These are phyloP conservation scores for Diaporthe vexans DNA, from an alignment of 2,329 filamentous ascomycete species.

Conservation along the genomic window DNA sequence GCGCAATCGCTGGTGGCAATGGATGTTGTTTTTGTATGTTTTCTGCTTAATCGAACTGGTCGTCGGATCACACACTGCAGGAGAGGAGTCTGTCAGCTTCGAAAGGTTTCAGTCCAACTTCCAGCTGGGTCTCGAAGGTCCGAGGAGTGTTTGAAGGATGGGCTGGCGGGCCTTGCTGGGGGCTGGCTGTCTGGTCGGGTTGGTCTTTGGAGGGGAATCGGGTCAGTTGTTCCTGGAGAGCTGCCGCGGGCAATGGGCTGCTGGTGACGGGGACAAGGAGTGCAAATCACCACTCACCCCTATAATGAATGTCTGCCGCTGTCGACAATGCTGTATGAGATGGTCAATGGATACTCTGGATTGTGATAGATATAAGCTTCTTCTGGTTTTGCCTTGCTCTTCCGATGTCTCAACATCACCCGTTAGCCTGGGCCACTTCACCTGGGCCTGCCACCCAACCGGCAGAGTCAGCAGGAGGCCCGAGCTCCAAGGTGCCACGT, in stretches of 20 bases:
- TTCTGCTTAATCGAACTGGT: constrained; percentile 29
- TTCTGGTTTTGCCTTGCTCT: constrained; percentile 29
- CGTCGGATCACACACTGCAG: constrained; percentile 33
- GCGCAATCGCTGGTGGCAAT: constrained; percentile 27
- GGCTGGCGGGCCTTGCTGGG: constrained; percentile 11
- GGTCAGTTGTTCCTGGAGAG: neutral
- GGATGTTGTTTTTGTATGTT: constrained; percentile 24
- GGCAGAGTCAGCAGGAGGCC: constrained; percentile 26
- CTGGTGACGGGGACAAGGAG: constrained; percentile 3
- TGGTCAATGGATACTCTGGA: constrained; percentile 43
- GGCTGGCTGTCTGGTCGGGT: constrained; percentile 26
- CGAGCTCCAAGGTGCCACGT: constrained; percentile 21
- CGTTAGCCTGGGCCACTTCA: constrained; percentile 25
- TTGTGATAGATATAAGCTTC: constrained; percentile 42
- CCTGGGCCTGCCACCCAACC: constrained; percentile 13
- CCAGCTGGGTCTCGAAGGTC: neutral
- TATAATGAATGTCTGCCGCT: constrained; percentile 42
- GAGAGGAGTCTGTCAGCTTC: constrained; percentile 21
- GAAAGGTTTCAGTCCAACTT: neutral
- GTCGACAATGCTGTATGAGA: constrained; percentile 40
- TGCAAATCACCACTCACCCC: constrained; percentile 38
- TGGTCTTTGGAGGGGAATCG: constrained; percentile 34
- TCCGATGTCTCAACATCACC: constrained; percentile 37
- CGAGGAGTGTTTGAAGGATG: neutral
- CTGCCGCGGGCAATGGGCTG: neutral